These are phyloP conservation scores for Kokia cookei DNA, from an alignment of 441 rosid genomes.

Conservation along the genomic window DNA sequence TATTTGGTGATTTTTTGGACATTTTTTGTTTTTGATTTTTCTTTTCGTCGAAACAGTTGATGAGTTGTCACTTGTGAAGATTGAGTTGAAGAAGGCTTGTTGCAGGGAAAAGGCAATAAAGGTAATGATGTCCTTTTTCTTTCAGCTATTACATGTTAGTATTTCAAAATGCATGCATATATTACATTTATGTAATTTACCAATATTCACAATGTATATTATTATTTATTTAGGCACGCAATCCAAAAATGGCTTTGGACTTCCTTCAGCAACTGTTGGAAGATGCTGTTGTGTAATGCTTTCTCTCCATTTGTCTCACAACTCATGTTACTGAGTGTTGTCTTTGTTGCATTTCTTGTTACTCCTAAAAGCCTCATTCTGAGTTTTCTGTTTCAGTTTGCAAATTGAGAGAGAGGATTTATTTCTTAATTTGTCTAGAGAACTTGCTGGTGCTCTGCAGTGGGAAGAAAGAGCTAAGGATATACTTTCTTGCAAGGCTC, in stretches of 20 bases:
- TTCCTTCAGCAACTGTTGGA: constrained; percentile 50
- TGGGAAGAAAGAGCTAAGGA: constrained; percentile 78
- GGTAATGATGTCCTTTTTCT: constrained; percentile 31
- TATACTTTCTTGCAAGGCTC: constrained; percentile 46
- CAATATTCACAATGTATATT: background rate
- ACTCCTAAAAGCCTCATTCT: background rate
- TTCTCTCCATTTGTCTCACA: constrained; percentile 8
- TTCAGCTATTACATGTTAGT: constrained; percentile 2
- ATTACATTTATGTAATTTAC: background rate
- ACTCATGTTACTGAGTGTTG: constrained; percentile 1
- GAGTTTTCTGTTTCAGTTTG: constrained; percentile 39
- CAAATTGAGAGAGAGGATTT: constrained; percentile 61
- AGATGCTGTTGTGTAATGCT: constrained; percentile 61
- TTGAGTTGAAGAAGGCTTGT: constrained; percentile 79
- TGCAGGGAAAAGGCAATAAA: constrained; percentile 72
- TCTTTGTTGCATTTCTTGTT: constrained; percentile 2
- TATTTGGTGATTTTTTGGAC: constrained; percentile 4
- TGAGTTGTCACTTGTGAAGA: constrained; percentile 59
- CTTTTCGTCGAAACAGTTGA: constrained; percentile 43
- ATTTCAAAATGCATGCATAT: background rate
- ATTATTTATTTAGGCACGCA: constrained; percentile 39
- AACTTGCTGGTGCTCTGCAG: constrained; percentile 43
- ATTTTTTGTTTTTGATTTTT: constrained; percentile 6
- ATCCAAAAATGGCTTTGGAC: constrained; percentile 48
- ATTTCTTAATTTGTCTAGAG: constrained; percentile 46